Evolutionary conservation across 352 stramenopile genomes (phyloP).

Genomic region (Globisporangium apiculatum): DNA sequence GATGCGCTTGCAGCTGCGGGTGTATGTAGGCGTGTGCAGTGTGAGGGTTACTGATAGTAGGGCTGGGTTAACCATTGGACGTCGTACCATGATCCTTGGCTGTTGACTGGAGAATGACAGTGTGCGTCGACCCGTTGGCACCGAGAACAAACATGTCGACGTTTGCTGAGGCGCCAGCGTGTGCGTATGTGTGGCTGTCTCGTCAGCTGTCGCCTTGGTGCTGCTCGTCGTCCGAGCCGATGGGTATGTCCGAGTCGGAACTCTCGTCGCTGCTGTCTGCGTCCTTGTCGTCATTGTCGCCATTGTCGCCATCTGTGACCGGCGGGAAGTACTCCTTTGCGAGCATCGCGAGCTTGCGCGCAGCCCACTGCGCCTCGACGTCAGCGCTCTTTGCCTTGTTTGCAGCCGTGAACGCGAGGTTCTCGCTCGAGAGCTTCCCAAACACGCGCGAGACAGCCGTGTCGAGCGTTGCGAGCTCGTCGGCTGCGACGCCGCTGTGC

Average conservation of each 20-base stretch:
- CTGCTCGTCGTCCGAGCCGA: constrained; percentile 16
- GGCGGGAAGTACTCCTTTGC: constrained; percentile 64
- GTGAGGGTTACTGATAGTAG: too few relatives aligned
- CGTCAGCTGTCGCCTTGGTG: not conserved
- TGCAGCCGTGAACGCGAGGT: constrained; percentile 53
- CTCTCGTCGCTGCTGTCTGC: not conserved
- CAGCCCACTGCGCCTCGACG: constrained; percentile 50
- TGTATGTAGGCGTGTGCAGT: too few relatives aligned
- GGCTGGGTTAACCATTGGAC: too few relatives aligned
- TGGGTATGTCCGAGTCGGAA: constrained; percentile 23
- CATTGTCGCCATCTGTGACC: constrained; percentile 15
- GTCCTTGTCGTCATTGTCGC: constrained; percentile 4
- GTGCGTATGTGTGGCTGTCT: not conserved
- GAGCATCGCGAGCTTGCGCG: constrained; percentile 41
- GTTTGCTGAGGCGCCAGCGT: too few relatives aligned
- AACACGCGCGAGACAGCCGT: constrained; percentile 32
- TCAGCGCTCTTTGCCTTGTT: constrained; percentile 50
- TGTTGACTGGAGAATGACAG: too few relatives aligned
- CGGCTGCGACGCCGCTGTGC: constrained; percentile 22
- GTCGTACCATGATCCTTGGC: too few relatives aligned
- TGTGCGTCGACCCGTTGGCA: too few relatives aligned
- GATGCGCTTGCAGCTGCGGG: too few relatives aligned
- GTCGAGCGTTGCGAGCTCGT: constrained; percentile 59
- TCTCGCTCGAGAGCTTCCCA: constrained; percentile 56
- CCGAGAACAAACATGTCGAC: too few relatives aligned